These are phyloP conservation scores for Suillus subaureus DNA, from an alignment of 768 basidiomycete genomes.

Conservation along the genomic window DNA sequence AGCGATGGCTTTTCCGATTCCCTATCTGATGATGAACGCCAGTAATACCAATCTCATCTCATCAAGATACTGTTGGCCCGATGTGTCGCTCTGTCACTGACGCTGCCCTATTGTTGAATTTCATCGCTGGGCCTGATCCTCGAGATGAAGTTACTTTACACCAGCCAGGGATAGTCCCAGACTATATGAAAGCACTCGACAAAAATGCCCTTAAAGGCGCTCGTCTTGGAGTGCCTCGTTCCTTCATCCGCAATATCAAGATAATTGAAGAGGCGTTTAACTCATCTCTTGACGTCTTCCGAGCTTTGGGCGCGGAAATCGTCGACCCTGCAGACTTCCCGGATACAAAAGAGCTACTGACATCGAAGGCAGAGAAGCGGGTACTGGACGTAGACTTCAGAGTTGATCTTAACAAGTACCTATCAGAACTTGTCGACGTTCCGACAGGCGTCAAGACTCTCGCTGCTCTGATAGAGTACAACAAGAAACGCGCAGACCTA, in stretches of 20 bases:
- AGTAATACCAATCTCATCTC: not conserved
- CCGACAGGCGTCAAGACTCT: constrained; percentile 62
- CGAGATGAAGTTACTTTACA: not conserved
- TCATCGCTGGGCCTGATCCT: not conserved
- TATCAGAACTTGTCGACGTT: constrained; percentile 47
- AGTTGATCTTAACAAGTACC: constrained; percentile 48
- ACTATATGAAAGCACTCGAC: not conserved
- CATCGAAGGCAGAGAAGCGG: constrained; percentile 53
- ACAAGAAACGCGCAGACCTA: constrained; percentile 50
- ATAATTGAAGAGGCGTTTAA: not conserved
- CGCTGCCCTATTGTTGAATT: not conserved
- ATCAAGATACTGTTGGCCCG: not conserved
- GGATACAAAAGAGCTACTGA: constrained; percentile 40
- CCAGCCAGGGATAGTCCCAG: not conserved
- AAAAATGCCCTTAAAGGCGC: not conserved
- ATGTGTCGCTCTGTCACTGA: not conserved
- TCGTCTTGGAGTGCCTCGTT: not conserved
- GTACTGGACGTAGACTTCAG: constrained; percentile 63
- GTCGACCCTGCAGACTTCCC: constrained; percentile 65
- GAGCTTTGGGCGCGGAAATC: not conserved
- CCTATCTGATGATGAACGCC: not conserved
- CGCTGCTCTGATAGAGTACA: constrained; percentile 60
- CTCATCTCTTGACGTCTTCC: not conserved
- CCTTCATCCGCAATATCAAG: not conserved
- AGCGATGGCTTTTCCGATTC: not conserved